Evolutionary conservation across 2,329 filamentous ascomycete genomes (phyloP), one percentile per base, ranked within the genome.

Genomic region (Cryphonectria japonica): DNA sequence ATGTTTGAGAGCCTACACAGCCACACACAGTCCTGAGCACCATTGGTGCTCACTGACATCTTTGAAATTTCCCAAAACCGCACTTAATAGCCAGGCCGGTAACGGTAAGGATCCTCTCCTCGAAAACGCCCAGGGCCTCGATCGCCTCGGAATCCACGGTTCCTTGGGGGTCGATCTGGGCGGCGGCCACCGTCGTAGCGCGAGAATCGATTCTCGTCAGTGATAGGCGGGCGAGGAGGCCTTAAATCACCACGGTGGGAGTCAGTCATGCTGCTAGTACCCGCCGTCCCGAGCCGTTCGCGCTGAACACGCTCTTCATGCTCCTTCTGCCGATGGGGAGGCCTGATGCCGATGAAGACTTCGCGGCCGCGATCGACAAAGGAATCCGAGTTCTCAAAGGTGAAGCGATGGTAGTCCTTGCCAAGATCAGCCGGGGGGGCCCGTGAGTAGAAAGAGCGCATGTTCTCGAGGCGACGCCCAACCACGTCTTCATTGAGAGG

Each of bases 341-440:
- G 88, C 34, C 89, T 83, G 72, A 91, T 89, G 22, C 88, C 89
- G 64, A 88, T 82, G 76, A 91, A 91, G 52, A 91, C 89, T 78
- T 94, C 92, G 22, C 88, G 88, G 19, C 92, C 92, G 68, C 90
- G 86, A 78, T 94, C 92, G 61, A 94, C 91, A 68, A 94, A 89
- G 7, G 80, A 77, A 72, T 90, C 88, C 0, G 84, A 85, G 69
- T 90, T 83, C 78, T 94, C 91, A 75, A 94, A 94, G 0, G 90
- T 91, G 78, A 93, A 94, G 43, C 92, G 85, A 77, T 92, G 89
- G 80, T 88, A 88, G 67, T 88, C 85, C 72, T 83, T 78, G 73
- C 84, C 85, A 52, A 84, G 75, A 60, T 84, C 81, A 16, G 83
- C 80, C 29, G 79, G 72, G 37, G 77, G 76, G 61, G 85, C 80